phyloP scores from a whole-genome alignment of 441 rosid genomes.

The Aquilaria agallochum region DNA sequence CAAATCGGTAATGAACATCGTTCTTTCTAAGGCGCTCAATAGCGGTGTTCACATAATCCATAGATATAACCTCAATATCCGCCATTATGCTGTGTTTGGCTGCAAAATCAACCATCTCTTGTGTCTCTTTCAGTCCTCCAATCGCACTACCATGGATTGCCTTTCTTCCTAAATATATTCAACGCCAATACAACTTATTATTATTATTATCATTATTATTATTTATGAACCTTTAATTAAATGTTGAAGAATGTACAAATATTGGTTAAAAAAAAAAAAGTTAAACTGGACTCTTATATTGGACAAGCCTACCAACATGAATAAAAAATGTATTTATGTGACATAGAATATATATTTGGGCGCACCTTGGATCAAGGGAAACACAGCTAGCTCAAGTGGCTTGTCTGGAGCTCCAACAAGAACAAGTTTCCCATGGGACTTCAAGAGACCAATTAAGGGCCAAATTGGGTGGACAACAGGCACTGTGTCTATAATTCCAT shows the following conservation, averaged over 20 bases:
- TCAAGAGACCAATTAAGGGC: constrained; percentile 41
- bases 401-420: constrained; percentile 36
- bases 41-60: constrained; percentile 44
- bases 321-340: not conserved
- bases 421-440: constrained; percentile 39
- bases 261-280: no score
- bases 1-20: constrained; percentile 51
- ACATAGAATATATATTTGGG: not conserved
- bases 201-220: not conserved
- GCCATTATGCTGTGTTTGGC: constrained; percentile 34
- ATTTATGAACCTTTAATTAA: no score
- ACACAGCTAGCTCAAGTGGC: constrained; percentile 43
- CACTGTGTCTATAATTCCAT: no score
- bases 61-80: constrained; percentile 37
- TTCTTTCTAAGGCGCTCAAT: constrained; percentile 39
- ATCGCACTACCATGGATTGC: constrained; percentile 31
- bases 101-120: constrained; percentile 57
- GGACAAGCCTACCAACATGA: not conserved
- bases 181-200: not conserved
- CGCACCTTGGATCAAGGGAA: constrained; percentile 37
- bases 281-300: no score
- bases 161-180: constrained; percentile 34
- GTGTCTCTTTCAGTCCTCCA: constrained; percentile 57
- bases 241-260: no score
- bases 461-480: constrained; percentile 26